Conservation (phyloP, 345 rosid genomes). For the Microcos paniculata region DNA sequence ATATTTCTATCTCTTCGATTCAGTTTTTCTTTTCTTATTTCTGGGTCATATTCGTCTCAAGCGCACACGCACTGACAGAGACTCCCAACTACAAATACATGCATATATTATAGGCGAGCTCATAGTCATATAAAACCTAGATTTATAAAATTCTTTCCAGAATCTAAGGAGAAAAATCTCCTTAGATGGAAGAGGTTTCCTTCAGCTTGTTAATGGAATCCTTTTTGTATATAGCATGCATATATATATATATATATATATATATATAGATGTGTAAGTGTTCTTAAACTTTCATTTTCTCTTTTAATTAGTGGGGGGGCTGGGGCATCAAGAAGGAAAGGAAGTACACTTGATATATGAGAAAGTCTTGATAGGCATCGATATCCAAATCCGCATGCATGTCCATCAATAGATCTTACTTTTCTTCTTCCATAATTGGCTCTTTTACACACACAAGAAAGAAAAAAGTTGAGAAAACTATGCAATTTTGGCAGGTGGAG, state of each 20-base stretch:
- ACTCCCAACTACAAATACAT: neutral
- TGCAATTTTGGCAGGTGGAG: slow-evolving; percentile 61
- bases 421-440: neutral
- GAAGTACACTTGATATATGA: neutral
- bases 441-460: neutral
- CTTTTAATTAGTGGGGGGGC: neutral
- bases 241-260: too few species aligned
- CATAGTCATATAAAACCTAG: neutral
- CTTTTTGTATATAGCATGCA: neutral
- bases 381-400: slow-evolving; percentile 21
- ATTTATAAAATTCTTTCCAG: slow-evolving; percentile 19
- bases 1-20: neutral
- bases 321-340: slow-evolving; percentile 11
- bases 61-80: neutral
- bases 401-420: slow-evolving; percentile 23
- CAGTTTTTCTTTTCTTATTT: slow-evolving; percentile 2
- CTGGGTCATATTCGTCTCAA: neutral
- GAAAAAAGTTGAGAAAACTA: slow-evolving; percentile 1
- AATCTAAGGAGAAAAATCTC: slow-evolving; percentile 31
- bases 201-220: slow-evolving; percentile 14
- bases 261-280: too few species aligned
- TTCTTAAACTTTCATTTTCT: slow-evolving; percentile 1
- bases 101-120: neutral
- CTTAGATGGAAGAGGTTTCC: slow-evolving; percentile 18
- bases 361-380: slow-evolving; percentile 33